Evolutionary conservation across 2,329 filamentous ascomycete genomes (phyloP).

Genomic region (Elsinoe batatas): DNA sequence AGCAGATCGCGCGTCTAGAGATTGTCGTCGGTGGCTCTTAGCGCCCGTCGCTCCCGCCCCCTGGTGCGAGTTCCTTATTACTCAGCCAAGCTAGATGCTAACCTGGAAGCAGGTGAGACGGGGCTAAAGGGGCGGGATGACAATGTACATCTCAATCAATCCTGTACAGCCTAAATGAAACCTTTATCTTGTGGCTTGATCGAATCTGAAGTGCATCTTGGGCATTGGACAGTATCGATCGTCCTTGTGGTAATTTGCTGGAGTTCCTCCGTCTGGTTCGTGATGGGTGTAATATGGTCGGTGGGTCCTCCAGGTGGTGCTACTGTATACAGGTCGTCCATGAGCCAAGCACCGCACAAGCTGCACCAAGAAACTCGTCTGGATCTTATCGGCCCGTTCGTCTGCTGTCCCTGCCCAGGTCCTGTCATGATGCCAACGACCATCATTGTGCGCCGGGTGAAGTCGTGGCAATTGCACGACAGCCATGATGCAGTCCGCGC

Average conservation of each 20-base stretch:
- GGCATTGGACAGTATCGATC: not conserved
- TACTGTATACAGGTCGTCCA: not conserved
- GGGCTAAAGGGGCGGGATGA: not conserved
- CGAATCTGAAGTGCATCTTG: not conserved
- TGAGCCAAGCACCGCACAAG: constrained; percentile 2
- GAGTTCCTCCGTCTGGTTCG: not conserved
- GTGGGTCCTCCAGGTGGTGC: too few relatives aligned
- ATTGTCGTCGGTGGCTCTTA: not conserved
- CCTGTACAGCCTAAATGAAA: not conserved
- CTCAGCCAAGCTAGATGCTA: constrained; percentile 6
- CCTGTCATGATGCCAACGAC: too few relatives aligned
- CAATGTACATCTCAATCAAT: constrained; percentile 1
- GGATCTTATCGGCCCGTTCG: too few relatives aligned
- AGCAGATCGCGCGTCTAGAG: not conserved
- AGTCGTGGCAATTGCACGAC: not conserved
- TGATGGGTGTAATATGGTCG: too few relatives aligned
- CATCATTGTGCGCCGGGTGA: not conserved
- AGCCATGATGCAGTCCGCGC: not conserved
- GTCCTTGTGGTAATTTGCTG: not conserved
- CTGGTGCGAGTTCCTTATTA: constrained; percentile 2
- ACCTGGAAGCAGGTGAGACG: not conserved
- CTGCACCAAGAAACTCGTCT: not conserved
- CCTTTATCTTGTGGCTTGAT: constrained; percentile 1
- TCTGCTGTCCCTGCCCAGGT: too few relatives aligned
- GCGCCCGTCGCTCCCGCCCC: not conserved